A percentile compares a stretch with the other conserved stretches of the same genome.
Evolutionary conservation across 163 green algal species (phyloP).

Genomic region (Scenedesmus sp.): DNA sequence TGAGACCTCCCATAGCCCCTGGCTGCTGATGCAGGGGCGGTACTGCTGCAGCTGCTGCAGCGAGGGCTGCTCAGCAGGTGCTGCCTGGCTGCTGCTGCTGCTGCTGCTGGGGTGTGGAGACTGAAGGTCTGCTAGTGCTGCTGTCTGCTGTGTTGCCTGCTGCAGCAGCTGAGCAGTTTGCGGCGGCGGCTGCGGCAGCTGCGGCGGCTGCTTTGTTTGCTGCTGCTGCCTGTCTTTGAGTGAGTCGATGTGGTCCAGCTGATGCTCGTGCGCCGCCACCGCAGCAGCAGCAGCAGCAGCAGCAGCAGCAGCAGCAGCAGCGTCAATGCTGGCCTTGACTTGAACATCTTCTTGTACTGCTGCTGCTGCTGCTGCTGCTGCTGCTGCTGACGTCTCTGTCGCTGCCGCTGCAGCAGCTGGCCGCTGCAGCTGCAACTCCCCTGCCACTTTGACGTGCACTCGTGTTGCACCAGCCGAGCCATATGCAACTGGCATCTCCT

Average conservation of each 20-base stretch:
- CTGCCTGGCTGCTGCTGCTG: not conserved
- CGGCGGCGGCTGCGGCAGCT: not conserved
- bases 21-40: not conserved
- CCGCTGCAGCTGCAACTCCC: constrained; percentile 4
- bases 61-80: not conserved
- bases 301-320: not conserved
- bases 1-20: constrained; percentile 18
- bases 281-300: no score
- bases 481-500: constrained; percentile 63
- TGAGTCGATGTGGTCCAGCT: not conserved
- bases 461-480: constrained; percentile 42
- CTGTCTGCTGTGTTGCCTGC: not conserved
- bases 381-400: not conserved
- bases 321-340: not conserved
- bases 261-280: no score
- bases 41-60: constrained; percentile 15
- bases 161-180: not conserved
- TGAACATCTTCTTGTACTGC: not conserved
- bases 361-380: constrained; percentile 27
- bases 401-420: not conserved
- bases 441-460: constrained; percentile 54
- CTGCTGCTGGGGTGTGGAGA: not conserved
- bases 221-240: not conserved
- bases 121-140: not conserved
- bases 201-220: not conserved